phyloP scores from a whole-genome alignment of 176 grass and related monocot genomes.

The Avena atlantica region DNA sequence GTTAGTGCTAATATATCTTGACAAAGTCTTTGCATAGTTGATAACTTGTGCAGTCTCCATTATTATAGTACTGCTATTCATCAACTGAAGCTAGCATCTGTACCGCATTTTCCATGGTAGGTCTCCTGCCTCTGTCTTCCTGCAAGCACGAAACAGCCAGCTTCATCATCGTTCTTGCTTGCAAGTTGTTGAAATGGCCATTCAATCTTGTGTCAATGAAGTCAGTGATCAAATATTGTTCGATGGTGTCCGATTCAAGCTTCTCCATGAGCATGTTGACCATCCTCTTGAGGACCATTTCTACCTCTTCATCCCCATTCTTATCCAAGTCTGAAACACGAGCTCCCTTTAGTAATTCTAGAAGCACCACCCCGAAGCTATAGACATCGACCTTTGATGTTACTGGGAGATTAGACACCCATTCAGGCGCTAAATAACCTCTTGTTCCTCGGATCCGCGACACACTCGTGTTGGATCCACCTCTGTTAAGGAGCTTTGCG shows the following conservation, averaged over 20 bases:
- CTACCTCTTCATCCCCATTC: neutral
- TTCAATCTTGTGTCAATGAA: neutral
- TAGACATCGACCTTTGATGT: neutral
- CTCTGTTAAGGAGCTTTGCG: neutral
- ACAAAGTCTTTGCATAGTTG: no score
- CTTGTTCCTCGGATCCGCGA: neutral
- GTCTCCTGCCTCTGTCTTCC: neutral
- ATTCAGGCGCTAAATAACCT: slow-evolving; percentile 1
- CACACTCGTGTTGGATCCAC: neutral
- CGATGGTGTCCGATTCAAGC: neutral
- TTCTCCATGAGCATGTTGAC: neutral
- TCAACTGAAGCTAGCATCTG: neutral
- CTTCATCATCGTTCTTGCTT: slow-evolving; percentile 12
- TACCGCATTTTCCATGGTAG: slow-evolving; percentile 4
- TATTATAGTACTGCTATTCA: neutral
- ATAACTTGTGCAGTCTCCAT: no score
- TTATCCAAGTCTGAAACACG: neutral
- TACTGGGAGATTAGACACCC: neutral
- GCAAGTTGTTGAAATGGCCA: neutral
- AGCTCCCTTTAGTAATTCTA: neutral
- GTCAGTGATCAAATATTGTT: neutral
- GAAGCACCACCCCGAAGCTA: neutral
- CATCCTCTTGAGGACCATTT: neutral
- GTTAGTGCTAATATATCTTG: no score
- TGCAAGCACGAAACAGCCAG: neutral